Percentiles rank a stretch among this genome's conserved stretches.
Evolutionary conservation across 306 rosid genomes (phyloP).

Genomic region (Canavalia ensiformis): DNA sequence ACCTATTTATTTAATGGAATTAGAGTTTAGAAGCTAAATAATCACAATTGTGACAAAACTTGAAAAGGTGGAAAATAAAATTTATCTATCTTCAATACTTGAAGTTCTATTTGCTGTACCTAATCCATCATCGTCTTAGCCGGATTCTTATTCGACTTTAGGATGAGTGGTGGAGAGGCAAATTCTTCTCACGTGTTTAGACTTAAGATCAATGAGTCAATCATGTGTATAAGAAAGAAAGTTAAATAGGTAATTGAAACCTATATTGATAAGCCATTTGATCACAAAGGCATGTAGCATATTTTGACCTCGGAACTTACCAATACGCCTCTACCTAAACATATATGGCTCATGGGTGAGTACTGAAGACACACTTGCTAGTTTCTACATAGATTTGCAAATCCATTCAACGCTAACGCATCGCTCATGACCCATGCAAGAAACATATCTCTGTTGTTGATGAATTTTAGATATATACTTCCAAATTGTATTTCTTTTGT

Average conservation of each 20-base stretch:
- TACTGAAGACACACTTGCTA: neutral
- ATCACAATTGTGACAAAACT: neutral
- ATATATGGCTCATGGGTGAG: neutral
- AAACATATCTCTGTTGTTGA: neutral
- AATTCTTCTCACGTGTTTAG: slow-evolving; percentile 11
- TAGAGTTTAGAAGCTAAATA: neutral
- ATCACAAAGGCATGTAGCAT: neutral
- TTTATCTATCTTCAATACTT: neutral
- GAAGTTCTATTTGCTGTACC: slow-evolving; percentile 1
- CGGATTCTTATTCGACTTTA: slow-evolving; percentile 1
- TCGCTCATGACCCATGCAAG: neutral
- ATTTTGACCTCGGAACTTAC: neutral
- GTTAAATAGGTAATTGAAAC: neutral
- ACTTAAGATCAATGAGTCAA: neutral
- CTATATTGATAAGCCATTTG: neutral
- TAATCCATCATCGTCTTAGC: slow-evolving; percentile 10
- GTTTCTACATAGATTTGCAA: neutral
- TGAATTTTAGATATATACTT: neutral
- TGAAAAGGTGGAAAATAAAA: neutral
- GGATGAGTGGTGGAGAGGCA: slow-evolving; percentile 5
- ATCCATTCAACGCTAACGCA: neutral
- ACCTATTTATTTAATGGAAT: neutral
- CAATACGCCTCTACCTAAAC: neutral
- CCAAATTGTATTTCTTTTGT: neutral
- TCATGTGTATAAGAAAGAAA: neutral